Base-by-base conservation (phyloP, 495 filamentous ascomycete species). In the Achaetomiella virescens region DNA sequence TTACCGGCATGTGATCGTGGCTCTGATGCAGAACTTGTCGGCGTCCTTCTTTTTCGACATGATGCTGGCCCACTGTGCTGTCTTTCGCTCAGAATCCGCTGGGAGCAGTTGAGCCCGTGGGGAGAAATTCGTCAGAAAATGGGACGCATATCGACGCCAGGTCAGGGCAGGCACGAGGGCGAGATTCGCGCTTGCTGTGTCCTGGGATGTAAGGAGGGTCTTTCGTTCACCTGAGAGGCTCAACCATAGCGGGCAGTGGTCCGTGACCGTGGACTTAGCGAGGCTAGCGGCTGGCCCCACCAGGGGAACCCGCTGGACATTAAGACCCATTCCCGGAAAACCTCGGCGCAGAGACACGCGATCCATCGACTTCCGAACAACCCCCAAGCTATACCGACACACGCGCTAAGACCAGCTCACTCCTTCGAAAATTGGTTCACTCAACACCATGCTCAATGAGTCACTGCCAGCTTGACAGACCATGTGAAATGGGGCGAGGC, bases 1-100 rank as follows among this genome's bases (percentile, higher is more conserved):
- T 31, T 31, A 41, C 38, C 36, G 44, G 52, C 52, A 55, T 55
- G 52, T 55, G 52, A 55, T 41, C 17, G 44, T 21, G 25, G 52
- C 43, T 48, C 24, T 29, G 36, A 5, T 40, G 43, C 43, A 48
- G 43, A 31, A 48, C 22, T 40, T 41, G 52, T 48, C 36, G 44
- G 11, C 44, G 5, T 18, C n/a, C 21, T 33, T 48, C 33, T 41
- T n/a, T 31, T 21, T n/a, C 43, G 52, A 55, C 52, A 55, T 55
- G 43, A 42, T 55, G 52, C n/a, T 4, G 5, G 27, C 27, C 9
- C 27, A 9, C n/a, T 31, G 27, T 55, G 22, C 43, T 21, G 15
- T 15, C 43, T 14, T 9, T 15, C 22, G 51, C 51, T 27, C 31
- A 40, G 17, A 27, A 37, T 35, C 41, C 11, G 40, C 27, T 11